phyloP scores from a whole-genome alignment of 352 stramenopile genomes.

The Globisporangium viniferum region DNA sequence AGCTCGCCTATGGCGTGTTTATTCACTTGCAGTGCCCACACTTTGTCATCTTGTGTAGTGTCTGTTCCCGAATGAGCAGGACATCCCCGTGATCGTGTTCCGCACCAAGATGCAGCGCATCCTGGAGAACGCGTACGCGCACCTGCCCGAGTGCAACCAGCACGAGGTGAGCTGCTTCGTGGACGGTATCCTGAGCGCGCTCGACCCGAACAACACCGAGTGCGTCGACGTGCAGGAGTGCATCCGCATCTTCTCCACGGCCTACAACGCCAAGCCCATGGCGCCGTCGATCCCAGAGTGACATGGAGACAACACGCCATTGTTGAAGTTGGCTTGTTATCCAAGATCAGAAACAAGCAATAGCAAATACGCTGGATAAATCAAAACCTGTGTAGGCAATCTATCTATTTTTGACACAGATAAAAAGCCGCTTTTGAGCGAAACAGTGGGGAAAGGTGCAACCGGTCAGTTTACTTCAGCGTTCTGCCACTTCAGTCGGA shows the following conservation, averaged over 20 bases:
- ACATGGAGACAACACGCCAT: too few relatives aligned
- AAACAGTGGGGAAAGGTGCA: too few relatives aligned
- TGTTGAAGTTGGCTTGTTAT: too few relatives aligned
- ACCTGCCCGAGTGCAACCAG: slow-evolving; percentile 61
- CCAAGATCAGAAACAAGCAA: too few relatives aligned
- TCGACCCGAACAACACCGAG: slow-evolving; percentile 69
- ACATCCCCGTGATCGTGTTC: slow-evolving; percentile 58
- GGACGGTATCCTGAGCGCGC: slow-evolving; percentile 61
- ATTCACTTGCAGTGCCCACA: not conserved
- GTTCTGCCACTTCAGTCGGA: not conserved
- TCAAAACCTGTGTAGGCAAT: too few relatives aligned
- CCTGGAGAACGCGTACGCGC: slow-evolving; percentile 59
- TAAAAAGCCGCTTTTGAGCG: too few relatives aligned
- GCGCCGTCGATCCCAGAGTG: too few relatives aligned
- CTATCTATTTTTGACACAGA: too few relatives aligned
- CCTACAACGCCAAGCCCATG: slow-evolving; percentile 33
- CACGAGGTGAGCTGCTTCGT: slow-evolving; percentile 72
- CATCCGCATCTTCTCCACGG: slow-evolving; percentile 53
- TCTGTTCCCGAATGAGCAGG: slow-evolving; percentile 58
- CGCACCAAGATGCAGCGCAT: slow-evolving; percentile 70
- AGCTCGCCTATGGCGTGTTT: not conserved
- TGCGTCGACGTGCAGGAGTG: slow-evolving; percentile 71
- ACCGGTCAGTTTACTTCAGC: too few relatives aligned
- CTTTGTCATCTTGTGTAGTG: slow-evolving; percentile 22
- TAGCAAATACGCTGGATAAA: too few relatives aligned